Evolutionary conservation across 2,329 filamentous ascomycete genomes (phyloP), one percentile per base, ranked within the genome.

Genomic region (Trichoderma koningiopsis): DNA sequence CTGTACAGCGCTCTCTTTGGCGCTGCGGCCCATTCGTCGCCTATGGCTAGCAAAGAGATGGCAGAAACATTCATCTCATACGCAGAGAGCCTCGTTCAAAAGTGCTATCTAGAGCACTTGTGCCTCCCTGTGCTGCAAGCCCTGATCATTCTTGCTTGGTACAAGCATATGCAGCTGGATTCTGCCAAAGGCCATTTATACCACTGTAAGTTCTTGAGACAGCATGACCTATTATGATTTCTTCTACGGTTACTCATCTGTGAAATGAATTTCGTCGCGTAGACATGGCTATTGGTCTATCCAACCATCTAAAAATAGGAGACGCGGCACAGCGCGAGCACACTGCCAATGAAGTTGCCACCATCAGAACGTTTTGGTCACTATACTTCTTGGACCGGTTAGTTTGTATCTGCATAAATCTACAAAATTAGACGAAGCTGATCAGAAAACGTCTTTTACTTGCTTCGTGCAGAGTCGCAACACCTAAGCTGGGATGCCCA

Each of bases 271-370:
- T 33, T 24, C 11, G 11, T 37, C 13, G 22, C 37, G 47, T 57
- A 68, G 66, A 68, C 24, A 68, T 68, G 66, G 66, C 66, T n/a
- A 68, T 68, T 19, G 66, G 66, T 37, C 49, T 68, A n/a, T 68
- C 66, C 27, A 68, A 56, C 19, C 66, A 68, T 43, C 49, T 68
- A 3, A 52, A 59, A 31, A 63, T 68, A 0, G 16, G 49, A 56
- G 66, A 63, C 31, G 14, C 19, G 24, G 19, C 58, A 24, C 13
- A 33, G 10, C 49, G 40, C 4, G 52, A 68, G 33, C 66, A 37
- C 5, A 62, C 47, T 3, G 57, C 61, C 66, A 63, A 47, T 27
- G 58, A 68, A 13, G 13, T 68, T 13, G 58, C 66, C 24, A 68
- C 57, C 19, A 68, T 68, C 24, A 60, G 49, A 29, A 68, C 66